These are phyloP conservation scores for Quaeritorhiza haematococci DNA, from an alignment of 371 early-diverging fungal genomes.

Conservation along the genomic window DNA sequence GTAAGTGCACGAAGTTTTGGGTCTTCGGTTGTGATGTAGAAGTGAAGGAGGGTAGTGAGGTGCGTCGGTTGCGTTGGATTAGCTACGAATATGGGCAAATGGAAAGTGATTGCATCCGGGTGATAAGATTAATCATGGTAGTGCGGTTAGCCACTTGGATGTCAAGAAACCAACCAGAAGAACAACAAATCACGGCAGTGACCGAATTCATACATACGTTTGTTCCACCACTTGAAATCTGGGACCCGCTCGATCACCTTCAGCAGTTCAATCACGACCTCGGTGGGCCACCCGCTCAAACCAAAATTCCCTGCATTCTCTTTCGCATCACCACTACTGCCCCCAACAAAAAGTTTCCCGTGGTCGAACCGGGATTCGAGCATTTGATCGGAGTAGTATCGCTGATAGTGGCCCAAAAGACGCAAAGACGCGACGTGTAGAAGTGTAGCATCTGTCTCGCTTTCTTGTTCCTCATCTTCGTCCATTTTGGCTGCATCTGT, in stretches of 20 bases:
- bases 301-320: too few relatives aligned
- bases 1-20: too few relatives aligned
- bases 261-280: conserved; percentile 54
- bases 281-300: conserved; percentile 48
- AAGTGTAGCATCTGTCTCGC: conserved; percentile 26
- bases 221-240: conserved; percentile 64
- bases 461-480: conserved; percentile 13
- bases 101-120: too few relatives aligned
- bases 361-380: conserved; percentile 69
- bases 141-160: too few relatives aligned
- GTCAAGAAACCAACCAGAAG: too few relatives aligned
- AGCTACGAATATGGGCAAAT: too few relatives aligned
- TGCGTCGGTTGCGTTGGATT: too few relatives aligned
- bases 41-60: too few relatives aligned
- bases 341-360: conserved; percentile 46
- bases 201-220: not conserved
- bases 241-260: conserved; percentile 54
- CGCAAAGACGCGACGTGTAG: conserved; percentile 45
- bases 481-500: conserved; percentile 2
- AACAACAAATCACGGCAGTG: not conserved
- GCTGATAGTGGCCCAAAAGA: conserved; percentile 64
- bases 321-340: conserved; percentile 6
- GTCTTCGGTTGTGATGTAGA: too few relatives aligned
- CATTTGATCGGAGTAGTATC: conserved; percentile 58
- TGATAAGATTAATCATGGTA: too few relatives aligned